Evolutionary conservation across 2,329 filamentous ascomycete species (phyloP).

Genomic region (Fusarium fracticaudum): DNA sequence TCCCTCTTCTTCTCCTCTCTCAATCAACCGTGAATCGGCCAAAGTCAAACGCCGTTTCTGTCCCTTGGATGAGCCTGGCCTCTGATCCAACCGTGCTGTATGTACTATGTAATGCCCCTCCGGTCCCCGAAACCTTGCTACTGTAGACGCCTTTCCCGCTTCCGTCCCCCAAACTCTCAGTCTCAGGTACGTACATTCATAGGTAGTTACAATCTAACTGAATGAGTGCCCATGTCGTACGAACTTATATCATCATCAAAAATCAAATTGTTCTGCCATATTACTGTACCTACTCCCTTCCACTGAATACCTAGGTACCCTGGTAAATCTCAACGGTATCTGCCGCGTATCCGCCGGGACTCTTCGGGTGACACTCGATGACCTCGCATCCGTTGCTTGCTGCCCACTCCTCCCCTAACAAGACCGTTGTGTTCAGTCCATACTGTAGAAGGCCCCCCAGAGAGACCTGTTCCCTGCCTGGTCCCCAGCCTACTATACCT

Average conservation of each 20-base stretch:
- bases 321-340: conserved; percentile 25
- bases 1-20: not conserved
- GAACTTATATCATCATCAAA: not conserved
- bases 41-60: not conserved
- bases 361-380: conserved; percentile 32
- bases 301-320: not conserved
- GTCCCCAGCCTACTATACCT: not conserved
- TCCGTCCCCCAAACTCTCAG: not conserved
- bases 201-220: not conserved
- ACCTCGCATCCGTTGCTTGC: not conserved
- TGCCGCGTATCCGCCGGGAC: conserved; percentile 24
- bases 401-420: not conserved
- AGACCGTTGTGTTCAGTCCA: not conserved
- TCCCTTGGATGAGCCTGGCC: not conserved
- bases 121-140: not conserved
- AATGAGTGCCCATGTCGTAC: not conserved
- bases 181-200: not conserved
- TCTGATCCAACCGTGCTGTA: not conserved
- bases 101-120: not conserved
- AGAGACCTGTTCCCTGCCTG: conserved; percentile 17
- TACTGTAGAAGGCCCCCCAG: not conserved
- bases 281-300: conserved; percentile 8
- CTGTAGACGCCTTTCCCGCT: conserved; percentile 26
- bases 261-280: not conserved
- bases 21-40: no score